Percentiles rank a stretch among this genome's conserved stretches.
These are phyloP conservation scores for Fonsecaea nubica DNA, from an alignment of 2,329 filamentous ascomycete species.

Conservation along the genomic window DNA sequence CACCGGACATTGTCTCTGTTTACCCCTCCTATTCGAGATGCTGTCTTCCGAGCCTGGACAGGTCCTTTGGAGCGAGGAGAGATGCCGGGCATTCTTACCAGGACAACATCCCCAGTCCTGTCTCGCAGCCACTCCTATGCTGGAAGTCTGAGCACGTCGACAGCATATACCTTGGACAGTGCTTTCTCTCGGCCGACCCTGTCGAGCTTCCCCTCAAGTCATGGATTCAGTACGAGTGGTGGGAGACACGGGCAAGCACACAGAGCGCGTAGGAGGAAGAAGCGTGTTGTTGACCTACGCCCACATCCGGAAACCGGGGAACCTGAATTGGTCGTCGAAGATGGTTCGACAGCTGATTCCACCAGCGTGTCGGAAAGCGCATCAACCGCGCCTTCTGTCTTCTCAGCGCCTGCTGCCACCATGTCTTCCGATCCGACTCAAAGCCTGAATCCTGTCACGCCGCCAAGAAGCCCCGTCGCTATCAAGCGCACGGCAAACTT, in stretches of 20 bases:
- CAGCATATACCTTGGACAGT: slow-evolving; percentile 75
- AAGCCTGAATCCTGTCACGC: slow-evolving; percentile 62
- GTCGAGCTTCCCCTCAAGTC: slow-evolving; percentile 45
- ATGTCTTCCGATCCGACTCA: slow-evolving; percentile 55
- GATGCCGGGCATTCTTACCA: slow-evolving; percentile 44
- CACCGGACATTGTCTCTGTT: slow-evolving; percentile 90
- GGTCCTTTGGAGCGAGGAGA: slow-evolving; percentile 76
- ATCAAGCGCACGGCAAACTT: slow-evolving; percentile 10
- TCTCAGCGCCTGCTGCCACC: slow-evolving; percentile 62
- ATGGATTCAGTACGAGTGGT: slow-evolving; percentile 49
- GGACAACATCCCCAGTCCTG: slow-evolving; percentile 57
- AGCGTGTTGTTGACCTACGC: slow-evolving; percentile 57
- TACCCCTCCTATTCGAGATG: slow-evolving; percentile 86
- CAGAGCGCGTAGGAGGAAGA: slow-evolving; percentile 56
- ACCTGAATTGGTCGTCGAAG: slow-evolving; percentile 51
- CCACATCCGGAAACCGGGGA: slow-evolving; percentile 50
- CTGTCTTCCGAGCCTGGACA: slow-evolving; percentile 91
- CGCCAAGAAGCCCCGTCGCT: slow-evolving; percentile 54
- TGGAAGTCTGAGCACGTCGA: slow-evolving; percentile 55
- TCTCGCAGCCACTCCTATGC: slow-evolving; percentile 69
- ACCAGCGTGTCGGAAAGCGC: slow-evolving; percentile 48
- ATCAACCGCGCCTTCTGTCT: slow-evolving; percentile 52
- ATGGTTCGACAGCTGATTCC: slow-evolving; percentile 44
- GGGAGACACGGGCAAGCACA: slow-evolving; percentile 54
- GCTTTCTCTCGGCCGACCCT: slow-evolving; percentile 66